Evolutionary conservation across 2,329 filamentous ascomycete genomes (phyloP).

Genomic region (Cercospora zeae-maydis): DNA sequence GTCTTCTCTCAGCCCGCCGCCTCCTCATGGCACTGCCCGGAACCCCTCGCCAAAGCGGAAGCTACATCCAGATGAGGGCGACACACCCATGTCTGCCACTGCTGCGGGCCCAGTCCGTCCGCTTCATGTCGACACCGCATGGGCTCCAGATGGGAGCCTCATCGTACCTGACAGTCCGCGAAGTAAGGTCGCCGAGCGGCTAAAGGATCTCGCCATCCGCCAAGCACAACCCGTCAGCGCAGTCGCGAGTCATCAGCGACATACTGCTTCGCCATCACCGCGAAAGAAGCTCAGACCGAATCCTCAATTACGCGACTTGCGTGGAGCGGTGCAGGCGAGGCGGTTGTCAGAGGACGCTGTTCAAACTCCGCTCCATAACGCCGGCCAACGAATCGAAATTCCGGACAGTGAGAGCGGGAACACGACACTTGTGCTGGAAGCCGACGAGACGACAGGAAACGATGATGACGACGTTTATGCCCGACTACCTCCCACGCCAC

Average conservation of each 20-base stretch:
- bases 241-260: not conserved
- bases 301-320: constrained; percentile 1
- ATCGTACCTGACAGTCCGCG: constrained; percentile 29
- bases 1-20: constrained; percentile 18
- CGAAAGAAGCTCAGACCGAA: constrained; percentile 26
- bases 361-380: not conserved
- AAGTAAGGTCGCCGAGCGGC: constrained; percentile 30
- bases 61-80: constrained; percentile 6
- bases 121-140: constrained; percentile 16
- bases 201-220: constrained; percentile 25
- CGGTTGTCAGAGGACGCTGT: not conserved
- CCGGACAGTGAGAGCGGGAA: constrained; percentile 12
- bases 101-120: not conserved
- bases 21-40: not conserved
- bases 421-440: constrained; percentile 6
- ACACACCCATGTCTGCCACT: not conserved
- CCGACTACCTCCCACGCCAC: constrained; percentile 2
- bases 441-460: not conserved
- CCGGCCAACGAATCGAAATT: constrained; percentile 4
- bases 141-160: not conserved
- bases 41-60: constrained; percentile 27
- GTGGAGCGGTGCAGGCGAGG: constrained; percentile 1
- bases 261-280: constrained; percentile 14
- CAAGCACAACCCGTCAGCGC: not conserved
- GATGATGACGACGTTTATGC: constrained; percentile 1